Evolutionary conservation across 345 rosid genomes (phyloP), one percentile per base, ranked within the genome.

Genomic region (Eutrema heterophyllum): DNA sequence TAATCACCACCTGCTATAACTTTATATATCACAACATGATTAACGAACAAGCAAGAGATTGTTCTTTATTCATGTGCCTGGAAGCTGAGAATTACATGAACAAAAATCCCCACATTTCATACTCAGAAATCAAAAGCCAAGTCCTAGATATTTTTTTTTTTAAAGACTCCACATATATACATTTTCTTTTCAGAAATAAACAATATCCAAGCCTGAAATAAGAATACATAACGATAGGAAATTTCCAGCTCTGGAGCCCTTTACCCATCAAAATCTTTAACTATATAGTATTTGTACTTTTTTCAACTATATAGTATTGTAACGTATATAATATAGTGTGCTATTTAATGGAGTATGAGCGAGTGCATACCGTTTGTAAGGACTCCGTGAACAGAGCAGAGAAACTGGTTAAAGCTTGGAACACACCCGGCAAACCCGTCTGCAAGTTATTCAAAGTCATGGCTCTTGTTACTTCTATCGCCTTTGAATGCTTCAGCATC

Each of bases 361-460:
- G 82, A 64, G 76, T 78, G 85, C 96, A 95, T 40, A 89, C 99
- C 58, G 78, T 8, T 12, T 84, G 86, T 6, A 95, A 92, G 56
- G 84, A 83, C 79, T 86, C 90, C 1, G 79, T 81, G 76, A 92
- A 92, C 43, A 95, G 77, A 72, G 88, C 74, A 38, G 99, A 92
- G 77, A 95, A 95, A 71, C 87, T 92, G 1, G 98, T 86, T 41
- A 95, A 59, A 32, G 99, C 97, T 81, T 84, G 96, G 72, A 92
- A 95, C 50, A 95, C 96, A 9, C 99, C 99, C 0, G 99, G 97
- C 71, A 95, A 76, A 15, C 98, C 99, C 1, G 99, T 90, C 81
- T 92, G 98, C 43, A 95, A 81, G 76, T 90, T 73, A 71, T 95
- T 92, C 76, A 90, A 80, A 36, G 99, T 95, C 89, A 84, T 90